Conservation (phyloP, 768 basidiomycete genomes). For the Boletus rubropictus region DNA sequence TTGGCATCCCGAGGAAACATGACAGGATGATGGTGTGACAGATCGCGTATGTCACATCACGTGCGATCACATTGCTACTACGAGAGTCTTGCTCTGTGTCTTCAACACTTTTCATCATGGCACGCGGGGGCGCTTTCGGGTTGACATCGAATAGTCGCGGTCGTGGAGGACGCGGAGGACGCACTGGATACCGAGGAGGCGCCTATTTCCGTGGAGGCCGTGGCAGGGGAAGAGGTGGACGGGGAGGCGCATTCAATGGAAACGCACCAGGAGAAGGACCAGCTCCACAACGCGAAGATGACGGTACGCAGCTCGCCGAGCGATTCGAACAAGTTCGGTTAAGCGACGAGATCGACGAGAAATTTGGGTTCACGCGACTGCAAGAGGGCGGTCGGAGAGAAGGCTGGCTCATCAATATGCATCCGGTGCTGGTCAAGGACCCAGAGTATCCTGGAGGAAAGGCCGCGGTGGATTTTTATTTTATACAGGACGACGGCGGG, state of each 20-base stretch:
- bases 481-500: constrained; percentile 93
- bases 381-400: constrained; percentile 73
- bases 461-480: constrained; percentile 93
- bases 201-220: constrained; percentile 44
- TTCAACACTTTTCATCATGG: constrained; percentile 22
- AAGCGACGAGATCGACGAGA: constrained; percentile 87
- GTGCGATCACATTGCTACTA: constrained; percentile 7
- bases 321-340: constrained; percentile 74
- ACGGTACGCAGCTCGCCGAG: constrained; percentile 82
- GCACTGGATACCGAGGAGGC: constrained; percentile 29
- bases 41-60: constrained; percentile 26
- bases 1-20: not conserved
- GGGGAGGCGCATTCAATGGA: constrained; percentile 28
- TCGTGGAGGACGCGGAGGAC: constrained; percentile 38
- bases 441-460: constrained; percentile 77
- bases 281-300: constrained; percentile 73
- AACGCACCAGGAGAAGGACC: constrained; percentile 39
- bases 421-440: constrained; percentile 90
- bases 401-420: constrained; percentile 99
- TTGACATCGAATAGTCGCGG: constrained; percentile 42
- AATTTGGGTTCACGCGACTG: constrained; percentile 78
- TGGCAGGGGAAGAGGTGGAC: constrained; percentile 39
- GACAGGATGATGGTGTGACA: constrained; percentile 14
- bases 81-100: constrained; percentile 4
- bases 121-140: constrained; percentile 51